These are phyloP conservation scores for Lactarius evosmus DNA, from an alignment of 768 basidiomycete species.

Conservation along the genomic window DNA sequence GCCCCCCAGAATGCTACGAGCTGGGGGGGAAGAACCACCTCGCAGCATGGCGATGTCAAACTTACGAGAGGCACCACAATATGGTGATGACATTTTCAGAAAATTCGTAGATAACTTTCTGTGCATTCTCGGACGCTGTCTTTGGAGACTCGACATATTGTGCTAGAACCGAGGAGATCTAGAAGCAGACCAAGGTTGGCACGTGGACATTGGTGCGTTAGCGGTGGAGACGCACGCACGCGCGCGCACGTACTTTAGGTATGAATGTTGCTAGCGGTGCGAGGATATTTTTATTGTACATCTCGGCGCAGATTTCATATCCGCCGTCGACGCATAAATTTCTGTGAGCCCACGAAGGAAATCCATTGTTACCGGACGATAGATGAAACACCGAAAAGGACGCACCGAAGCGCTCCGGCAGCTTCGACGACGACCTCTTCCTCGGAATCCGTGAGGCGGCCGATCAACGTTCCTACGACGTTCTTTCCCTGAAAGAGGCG, in stretches of 20 bases:
- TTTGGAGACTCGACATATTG: constrained; percentile 61
- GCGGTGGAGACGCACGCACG: background rate
- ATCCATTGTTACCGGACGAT: background rate
- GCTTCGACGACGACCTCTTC: constrained; percentile 92
- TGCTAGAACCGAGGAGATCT: constrained; percentile 75
- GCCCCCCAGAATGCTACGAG: constrained; percentile 31
- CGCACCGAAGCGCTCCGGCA: constrained; percentile 80
- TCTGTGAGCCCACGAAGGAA: constrained; percentile 39
- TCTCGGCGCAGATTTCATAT: constrained; percentile 91
- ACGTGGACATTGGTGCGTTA: background rate
- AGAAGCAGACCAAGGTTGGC: constrained; percentile 11
- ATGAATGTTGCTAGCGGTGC: constrained; percentile 71
- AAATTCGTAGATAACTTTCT: constrained; percentile 79
- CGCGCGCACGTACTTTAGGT: constrained; percentile 56
- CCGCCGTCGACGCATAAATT: constrained; percentile 95
- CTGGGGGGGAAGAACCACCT: background rate
- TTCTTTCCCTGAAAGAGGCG: constrained; percentile 88
- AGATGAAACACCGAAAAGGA: constrained; percentile 20
- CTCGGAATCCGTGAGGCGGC: constrained; percentile 81
- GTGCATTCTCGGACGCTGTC: constrained; percentile 62
- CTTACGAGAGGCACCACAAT: constrained; percentile 93
- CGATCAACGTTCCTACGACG: constrained; percentile 81
- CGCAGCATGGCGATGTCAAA: constrained; percentile 27
- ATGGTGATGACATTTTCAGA: constrained; percentile 91
- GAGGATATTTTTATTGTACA: constrained; percentile 95